These are phyloP conservation scores for Boletus patriciae DNA, from an alignment of 768 basidiomycete genomes.

Conservation along the genomic window DNA sequence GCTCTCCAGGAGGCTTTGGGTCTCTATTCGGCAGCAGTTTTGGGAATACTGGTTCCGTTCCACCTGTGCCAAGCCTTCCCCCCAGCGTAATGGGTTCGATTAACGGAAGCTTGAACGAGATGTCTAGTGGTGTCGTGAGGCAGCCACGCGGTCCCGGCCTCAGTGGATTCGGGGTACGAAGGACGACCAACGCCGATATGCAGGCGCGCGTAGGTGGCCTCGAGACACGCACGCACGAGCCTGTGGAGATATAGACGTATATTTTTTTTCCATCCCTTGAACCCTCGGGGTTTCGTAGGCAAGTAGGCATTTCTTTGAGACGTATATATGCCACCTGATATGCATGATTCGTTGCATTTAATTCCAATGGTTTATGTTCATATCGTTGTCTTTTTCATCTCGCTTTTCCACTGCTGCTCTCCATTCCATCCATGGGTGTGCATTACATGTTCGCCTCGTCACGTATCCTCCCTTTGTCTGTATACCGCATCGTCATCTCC, in stretches of 20 bases:
- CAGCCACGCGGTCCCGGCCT: conserved; percentile 84
- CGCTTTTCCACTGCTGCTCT: conserved; percentile 13
- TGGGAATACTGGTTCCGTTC: conserved; percentile 46
- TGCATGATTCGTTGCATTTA: conserved; percentile 26
- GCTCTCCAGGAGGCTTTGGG: conserved; percentile 68
- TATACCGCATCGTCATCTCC: conserved; percentile 28
- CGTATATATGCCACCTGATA: conserved; percentile 29
- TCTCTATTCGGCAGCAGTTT: conserved; percentile 60
- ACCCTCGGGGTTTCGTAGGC: conserved; percentile 12
- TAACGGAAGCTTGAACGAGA: conserved; percentile 46
- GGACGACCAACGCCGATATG: conserved; percentile 38
- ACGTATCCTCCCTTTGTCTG: conserved; percentile 11
- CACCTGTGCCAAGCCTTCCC: conserved; percentile 80
- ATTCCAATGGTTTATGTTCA: conserved; percentile 19
- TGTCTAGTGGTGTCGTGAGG: conserved; percentile 59
- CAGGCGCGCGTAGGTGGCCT: conserved; percentile 62
- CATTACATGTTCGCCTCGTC: conserved; percentile 11
- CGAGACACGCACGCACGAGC: conserved; percentile 84
- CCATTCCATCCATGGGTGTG: conserved; percentile 15
- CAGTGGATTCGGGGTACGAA: conserved; percentile 67
- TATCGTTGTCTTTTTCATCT: conserved; percentile 3
- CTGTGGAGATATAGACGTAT: conserved; percentile 67
- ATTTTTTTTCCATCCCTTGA: background rate
- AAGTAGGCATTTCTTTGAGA: conserved; percentile 20
- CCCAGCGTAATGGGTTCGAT: conserved; percentile 46